A percentile compares a stretch with the other conserved stretches of the same genome.
Evolutionary conservation across 2,329 filamentous ascomycete species (phyloP).

Genomic region (Cephalotrichum gorgonifer): DNA sequence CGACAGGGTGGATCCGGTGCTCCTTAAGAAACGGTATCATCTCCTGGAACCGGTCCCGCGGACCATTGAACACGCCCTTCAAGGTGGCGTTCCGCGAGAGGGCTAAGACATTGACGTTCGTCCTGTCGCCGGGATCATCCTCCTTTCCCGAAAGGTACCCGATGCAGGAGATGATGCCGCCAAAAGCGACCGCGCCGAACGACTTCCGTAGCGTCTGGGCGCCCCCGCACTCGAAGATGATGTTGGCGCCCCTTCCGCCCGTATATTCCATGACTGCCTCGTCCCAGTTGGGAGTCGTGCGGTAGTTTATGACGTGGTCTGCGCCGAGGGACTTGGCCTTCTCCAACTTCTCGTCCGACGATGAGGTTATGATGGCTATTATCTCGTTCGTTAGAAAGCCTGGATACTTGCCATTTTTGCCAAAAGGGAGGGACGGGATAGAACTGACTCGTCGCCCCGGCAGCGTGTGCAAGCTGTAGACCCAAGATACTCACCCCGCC

Average conservation of each 20-base stretch:
- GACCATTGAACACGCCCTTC: slow-evolving; percentile 51
- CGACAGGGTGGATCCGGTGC: slow-evolving; percentile 33
- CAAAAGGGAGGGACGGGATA: slow-evolving; percentile 13
- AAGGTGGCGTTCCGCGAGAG: slow-evolving; percentile 33
- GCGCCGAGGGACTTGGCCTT: slow-evolving; percentile 38
- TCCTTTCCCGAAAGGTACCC: slow-evolving; percentile 42
- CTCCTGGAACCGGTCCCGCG: slow-evolving; percentile 40
- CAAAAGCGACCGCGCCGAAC: slow-evolving; percentile 42
- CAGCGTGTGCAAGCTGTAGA: slow-evolving; percentile 41
- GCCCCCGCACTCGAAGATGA: slow-evolving; percentile 46
- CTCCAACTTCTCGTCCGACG: slow-evolving; percentile 39
- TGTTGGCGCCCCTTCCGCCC: slow-evolving; percentile 33
- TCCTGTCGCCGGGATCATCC: slow-evolving; percentile 40
- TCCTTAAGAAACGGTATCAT: slow-evolving; percentile 36
- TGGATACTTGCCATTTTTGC: slow-evolving; percentile 29
- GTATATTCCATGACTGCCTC: slow-evolving; percentile 35
- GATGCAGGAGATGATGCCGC: slow-evolving; percentile 41
- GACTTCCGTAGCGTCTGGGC: slow-evolving; percentile 39
- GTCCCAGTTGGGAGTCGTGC: slow-evolving; percentile 40
- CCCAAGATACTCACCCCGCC: slow-evolving; percentile 42
- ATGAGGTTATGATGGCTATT: slow-evolving; percentile 39
- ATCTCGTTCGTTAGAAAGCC: slow-evolving; percentile 15
- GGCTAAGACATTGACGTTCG: slow-evolving; percentile 51
- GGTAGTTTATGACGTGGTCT: slow-evolving; percentile 43
- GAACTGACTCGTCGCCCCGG: slow-evolving; percentile 28